Evolutionary conservation across 495 filamentous ascomycete species (phyloP), one percentile per base, ranked within the genome.

Genomic region (Lentithecium fluviatile): DNA sequence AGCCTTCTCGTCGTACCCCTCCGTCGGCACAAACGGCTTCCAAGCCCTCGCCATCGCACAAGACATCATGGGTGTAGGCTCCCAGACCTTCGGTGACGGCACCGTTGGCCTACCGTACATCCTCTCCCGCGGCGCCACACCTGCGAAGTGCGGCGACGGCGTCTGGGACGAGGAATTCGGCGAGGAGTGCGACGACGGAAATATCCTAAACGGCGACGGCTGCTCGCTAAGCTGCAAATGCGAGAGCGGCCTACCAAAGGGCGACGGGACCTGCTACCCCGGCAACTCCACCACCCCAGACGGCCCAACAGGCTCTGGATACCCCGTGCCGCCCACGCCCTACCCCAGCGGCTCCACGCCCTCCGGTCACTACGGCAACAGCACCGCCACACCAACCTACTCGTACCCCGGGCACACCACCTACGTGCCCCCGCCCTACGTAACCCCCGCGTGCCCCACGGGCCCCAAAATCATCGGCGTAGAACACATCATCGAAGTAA

Each of bases 171-270:
- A 70, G 2, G 54, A 68, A 10, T 68, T 71, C 46, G 69, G 68
- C 1, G 79, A 81, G 60, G 75, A 81, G 45, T 80, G 79, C 32
- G 79, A 81, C 43, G 72, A 79, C 58, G 74, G 74, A 6, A 79
- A 80, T 32, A 69, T 60, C 0, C 56, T 64, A 0, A 64, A 69
- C 21, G 77, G 68, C 29, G 73, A 76, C 54, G 68, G 69, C 25
- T 81, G 78, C 66, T 75, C 75, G 17, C 56, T 62, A 6, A 73
- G 70, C 40, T 81, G 78, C 68, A 74, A 75, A 59, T 66, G 64
- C 38, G 61, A 65, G 26, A 58, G 52, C 34, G 66, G 61, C 11
- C 46, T 45, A 19, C 53, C 66, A 12, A 62, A 58, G 1, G 66
- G 62, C 25, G 49, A 69, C 45, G 66, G 66, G 2, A 65, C 61